Conservation (phyloP, 805 yeast species). For the Priceomyces haplophilus region DNA sequence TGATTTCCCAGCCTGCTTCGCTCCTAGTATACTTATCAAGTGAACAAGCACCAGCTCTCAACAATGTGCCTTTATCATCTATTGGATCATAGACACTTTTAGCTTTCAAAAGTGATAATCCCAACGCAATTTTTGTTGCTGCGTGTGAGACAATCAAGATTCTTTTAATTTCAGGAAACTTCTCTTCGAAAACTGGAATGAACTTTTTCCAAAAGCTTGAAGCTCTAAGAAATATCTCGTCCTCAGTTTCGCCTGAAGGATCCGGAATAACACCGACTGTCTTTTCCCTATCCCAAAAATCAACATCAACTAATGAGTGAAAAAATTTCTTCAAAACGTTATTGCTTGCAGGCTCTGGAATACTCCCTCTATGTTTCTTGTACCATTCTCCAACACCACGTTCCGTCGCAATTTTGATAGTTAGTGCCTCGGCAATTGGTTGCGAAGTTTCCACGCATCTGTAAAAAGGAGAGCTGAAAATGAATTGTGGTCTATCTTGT, state of each 20-base stretch:
- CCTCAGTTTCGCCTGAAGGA: slow-evolving; percentile 67
- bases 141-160: slow-evolving; percentile 87
- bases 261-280: slow-evolving; percentile 60
- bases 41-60: slow-evolving; percentile 82
- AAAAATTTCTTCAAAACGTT: slow-evolving; percentile 53
- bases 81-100: slow-evolving; percentile 49
- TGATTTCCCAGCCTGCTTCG: slow-evolving; percentile 52
- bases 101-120: slow-evolving; percentile 66
- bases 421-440: slow-evolving; percentile 62
- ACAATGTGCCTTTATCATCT: slow-evolving; percentile 36
- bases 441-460: slow-evolving; percentile 81
- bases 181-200: slow-evolving; percentile 52
- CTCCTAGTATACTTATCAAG: slow-evolving; percentile 54
- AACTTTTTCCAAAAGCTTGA: slow-evolving; percentile 51
- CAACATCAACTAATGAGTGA: slow-evolving; percentile 34
- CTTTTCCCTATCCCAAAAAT: slow-evolving; percentile 46
- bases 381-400: slow-evolving; percentile 94
- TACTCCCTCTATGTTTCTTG: slow-evolving; percentile 58
- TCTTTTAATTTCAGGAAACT: slow-evolving; percentile 58
- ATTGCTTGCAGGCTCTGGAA: slow-evolving; percentile 66
- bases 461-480: slow-evolving; percentile 82
- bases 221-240: slow-evolving; percentile 65
- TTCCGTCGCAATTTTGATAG: slow-evolving; percentile 63
- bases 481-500: slow-evolving; percentile 61
- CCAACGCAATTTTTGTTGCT: slow-evolving; percentile 85